phyloP scores from a whole-genome alignment of 192 early-diverging fungal genomes.

The Mortierella hygrophila region DNA sequence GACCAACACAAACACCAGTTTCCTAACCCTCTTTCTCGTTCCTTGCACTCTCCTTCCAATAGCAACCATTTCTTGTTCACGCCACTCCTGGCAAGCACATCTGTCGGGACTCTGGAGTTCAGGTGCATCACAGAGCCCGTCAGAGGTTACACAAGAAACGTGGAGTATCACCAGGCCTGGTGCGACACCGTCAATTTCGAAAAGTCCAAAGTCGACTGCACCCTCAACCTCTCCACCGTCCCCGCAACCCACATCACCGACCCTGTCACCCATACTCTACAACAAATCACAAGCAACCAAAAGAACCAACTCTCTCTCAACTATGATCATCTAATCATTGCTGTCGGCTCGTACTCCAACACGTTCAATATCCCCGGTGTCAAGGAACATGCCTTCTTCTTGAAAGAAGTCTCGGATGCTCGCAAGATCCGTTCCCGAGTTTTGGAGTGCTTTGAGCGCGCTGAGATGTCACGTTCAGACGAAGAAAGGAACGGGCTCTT shows the following conservation, averaged over 20 bases:
- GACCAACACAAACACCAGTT: background rate
- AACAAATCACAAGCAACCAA: constrained; percentile 61
- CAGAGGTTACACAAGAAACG: constrained; percentile 64
- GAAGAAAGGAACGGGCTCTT: constrained; percentile 75
- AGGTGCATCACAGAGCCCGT: constrained; percentile 90
- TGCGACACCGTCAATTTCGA: constrained; percentile 61
- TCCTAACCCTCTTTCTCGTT: background rate
- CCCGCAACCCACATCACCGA: constrained; percentile 16
- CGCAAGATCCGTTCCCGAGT: constrained; percentile 84
- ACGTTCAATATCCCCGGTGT: constrained; percentile 91
- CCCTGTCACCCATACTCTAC: background rate
- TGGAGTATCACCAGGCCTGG: constrained; percentile 77
- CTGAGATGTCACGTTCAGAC: constrained; percentile 74
- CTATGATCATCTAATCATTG: constrained; percentile 88
- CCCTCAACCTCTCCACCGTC: constrained; percentile 24
- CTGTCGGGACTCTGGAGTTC: constrained; percentile 90
- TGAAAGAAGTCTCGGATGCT: constrained; percentile 90
- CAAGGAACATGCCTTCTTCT: constrained; percentile 84
- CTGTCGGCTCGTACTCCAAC: constrained; percentile 84
- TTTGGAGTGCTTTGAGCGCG: constrained; percentile 85
- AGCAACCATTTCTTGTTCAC: constrained; percentile 91
- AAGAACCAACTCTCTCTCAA: constrained; percentile 64
- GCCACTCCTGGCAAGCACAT: constrained; percentile 86
- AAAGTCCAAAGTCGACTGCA: constrained; percentile 35
- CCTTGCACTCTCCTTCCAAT: background rate